These are phyloP conservation scores for Coemansia sp. DNA, from an alignment of 192 early-diverging fungal genomes.

Conservation along the genomic window DNA sequence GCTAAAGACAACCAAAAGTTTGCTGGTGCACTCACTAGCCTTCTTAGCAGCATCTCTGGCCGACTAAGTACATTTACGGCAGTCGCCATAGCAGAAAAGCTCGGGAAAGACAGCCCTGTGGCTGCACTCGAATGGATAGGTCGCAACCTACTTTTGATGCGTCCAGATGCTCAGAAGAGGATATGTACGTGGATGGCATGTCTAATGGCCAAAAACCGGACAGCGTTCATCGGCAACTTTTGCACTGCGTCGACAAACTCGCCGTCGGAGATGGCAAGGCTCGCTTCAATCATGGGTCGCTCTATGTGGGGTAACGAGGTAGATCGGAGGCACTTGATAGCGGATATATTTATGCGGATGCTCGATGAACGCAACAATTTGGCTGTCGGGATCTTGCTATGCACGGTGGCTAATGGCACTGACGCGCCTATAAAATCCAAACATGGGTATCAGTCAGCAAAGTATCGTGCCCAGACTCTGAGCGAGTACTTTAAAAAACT, in stretches of 20 bases:
- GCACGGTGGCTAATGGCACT: no score
- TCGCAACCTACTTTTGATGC: neutral
- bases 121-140: conserved; percentile 1
- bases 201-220: neutral
- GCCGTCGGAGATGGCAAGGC: neutral
- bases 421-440: neutral
- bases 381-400: no score
- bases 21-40: no score
- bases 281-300: neutral
- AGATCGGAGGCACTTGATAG: conserved; percentile 1
- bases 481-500: neutral
- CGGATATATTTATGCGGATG: neutral
- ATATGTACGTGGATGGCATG: neutral
- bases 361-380: neutral
- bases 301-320: conserved; percentile 2
- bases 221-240: conserved; percentile 1
- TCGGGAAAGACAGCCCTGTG: no score
- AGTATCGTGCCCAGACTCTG: neutral
- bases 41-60: no score
- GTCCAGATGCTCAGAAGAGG: no score
- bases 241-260: neutral
- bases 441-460: neutral
- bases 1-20: no score
- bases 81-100: no score
- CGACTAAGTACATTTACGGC: no score